These are phyloP conservation scores for Ceriops zippeliana DNA, from an alignment of 345 rosid genomes.

Conservation along the genomic window DNA sequence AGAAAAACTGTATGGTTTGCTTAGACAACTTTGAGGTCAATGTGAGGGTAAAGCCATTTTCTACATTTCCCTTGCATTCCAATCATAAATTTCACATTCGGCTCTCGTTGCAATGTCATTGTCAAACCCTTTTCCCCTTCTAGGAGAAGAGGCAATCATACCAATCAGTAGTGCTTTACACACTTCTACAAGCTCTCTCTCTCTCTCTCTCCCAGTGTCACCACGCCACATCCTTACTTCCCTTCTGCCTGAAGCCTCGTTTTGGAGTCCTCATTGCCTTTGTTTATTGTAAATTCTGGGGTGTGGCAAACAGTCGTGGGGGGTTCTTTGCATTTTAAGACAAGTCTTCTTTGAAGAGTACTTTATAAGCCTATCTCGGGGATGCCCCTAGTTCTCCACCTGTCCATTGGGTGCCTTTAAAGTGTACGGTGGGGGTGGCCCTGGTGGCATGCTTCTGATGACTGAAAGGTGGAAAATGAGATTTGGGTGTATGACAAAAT, in stretches of 20 bases:
- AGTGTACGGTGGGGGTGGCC: slow-evolving; percentile 22
- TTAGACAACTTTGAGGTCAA: slow-evolving; percentile 28
- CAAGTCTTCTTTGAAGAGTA: slow-evolving; percentile 10
- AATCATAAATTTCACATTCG: slow-evolving; percentile 41
- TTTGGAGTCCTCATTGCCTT: background rate
- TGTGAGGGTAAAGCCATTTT: slow-evolving; percentile 14
- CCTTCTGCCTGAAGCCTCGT: slow-evolving; percentile 38
- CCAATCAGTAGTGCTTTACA: slow-evolving; percentile 50
- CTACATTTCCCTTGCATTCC: slow-evolving; percentile 31
- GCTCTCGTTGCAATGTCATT: slow-evolving; percentile 60
- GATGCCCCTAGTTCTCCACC: slow-evolving; percentile 4
- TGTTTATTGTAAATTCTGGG: background rate
- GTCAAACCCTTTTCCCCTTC: slow-evolving; percentile 44
- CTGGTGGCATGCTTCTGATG: slow-evolving; percentile 15
- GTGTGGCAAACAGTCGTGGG: background rate
- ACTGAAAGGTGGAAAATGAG: slow-evolving; percentile 4
- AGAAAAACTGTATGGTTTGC: slow-evolving; percentile 31
- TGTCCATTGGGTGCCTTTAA: slow-evolving; percentile 42
- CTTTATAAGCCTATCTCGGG: slow-evolving; percentile 7
- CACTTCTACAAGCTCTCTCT: slow-evolving; percentile 34
- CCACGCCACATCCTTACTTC: slow-evolving; percentile 11
- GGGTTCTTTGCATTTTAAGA: slow-evolving; percentile 23
- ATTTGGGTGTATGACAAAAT: background rate
- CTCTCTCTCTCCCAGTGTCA: background rate
- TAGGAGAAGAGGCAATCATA: slow-evolving; percentile 50